A percentile compares a stretch with the other conserved stretches of the same genome.
These are phyloP conservation scores for Moniliella sp. DNA, from an alignment of 1,284 basidiomycete genomes.

Conservation along the genomic window DNA sequence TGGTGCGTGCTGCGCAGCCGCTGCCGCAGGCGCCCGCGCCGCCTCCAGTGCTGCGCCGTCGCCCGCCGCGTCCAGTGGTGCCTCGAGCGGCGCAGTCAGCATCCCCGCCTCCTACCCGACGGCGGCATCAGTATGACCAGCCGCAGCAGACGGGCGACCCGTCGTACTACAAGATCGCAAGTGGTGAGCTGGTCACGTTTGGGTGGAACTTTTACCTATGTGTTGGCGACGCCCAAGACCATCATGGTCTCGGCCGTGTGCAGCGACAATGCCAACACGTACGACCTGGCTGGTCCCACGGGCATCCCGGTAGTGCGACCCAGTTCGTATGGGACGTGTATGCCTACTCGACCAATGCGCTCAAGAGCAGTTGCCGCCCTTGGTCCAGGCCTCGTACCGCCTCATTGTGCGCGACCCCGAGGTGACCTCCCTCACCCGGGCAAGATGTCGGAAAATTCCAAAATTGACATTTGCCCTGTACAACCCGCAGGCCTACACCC, in stretches of 20 bases:
- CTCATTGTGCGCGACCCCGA: slow-evolving; percentile 19
- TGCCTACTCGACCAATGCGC: slow-evolving; percentile 19
- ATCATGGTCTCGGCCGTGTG: slow-evolving; percentile 24
- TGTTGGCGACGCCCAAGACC: slow-evolving; percentile 12
- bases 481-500: slow-evolving; percentile 29
- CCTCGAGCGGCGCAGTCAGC: no score
- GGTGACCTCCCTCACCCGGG: slow-evolving; percentile 6
- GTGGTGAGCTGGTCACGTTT: slow-evolving; percentile 23
- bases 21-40: no score
- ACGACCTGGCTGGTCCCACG: slow-evolving; percentile 16
- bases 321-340: slow-evolving; percentile 25
- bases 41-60: no score
- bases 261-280: slow-evolving; percentile 24
- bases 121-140: slow-evolving; percentile 29
- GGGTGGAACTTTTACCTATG: slow-evolving; percentile 32
- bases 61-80: no score
- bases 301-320: slow-evolving; percentile 20
- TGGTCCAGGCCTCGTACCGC: slow-evolving; percentile 25
- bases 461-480: slow-evolving; percentile 27
- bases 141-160: slow-evolving; percentile 22
- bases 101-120: no score
- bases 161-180: slow-evolving; percentile 31
- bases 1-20: no score
- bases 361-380: slow-evolving; percentile 11
- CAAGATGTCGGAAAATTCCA: no score